Percentiles rank a stretch among this genome's conserved stretches.
phyloP scores from a whole-genome alignment of 2,329 filamentous ascomycete genomes.

The Aspergillus sp. region DNA sequence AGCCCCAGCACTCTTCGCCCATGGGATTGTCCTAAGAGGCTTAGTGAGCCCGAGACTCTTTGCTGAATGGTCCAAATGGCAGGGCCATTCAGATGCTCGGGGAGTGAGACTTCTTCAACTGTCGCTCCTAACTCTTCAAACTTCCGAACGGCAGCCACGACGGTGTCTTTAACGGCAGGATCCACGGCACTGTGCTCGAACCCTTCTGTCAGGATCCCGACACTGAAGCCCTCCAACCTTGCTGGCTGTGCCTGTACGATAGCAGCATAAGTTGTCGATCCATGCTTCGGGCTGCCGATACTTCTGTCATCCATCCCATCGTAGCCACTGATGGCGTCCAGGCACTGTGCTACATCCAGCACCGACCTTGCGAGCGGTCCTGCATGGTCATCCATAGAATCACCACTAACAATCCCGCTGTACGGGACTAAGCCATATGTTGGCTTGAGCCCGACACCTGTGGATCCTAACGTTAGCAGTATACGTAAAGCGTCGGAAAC shows the following conservation, averaged over 20 bases:
- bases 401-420: constrained; percentile 42
- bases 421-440: constrained; percentile 46
- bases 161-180: constrained; percentile 33
- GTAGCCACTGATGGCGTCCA: constrained; percentile 42
- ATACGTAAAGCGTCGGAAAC: background rate
- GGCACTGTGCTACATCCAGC: constrained; percentile 33
- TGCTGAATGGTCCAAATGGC: constrained; percentile 41
- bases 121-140: constrained; percentile 42
- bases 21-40: constrained; percentile 37
- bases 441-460: constrained; percentile 43
- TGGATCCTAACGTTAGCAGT: background rate
- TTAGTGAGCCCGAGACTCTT: constrained; percentile 36
- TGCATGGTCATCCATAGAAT: constrained; percentile 46
- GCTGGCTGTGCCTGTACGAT: constrained; percentile 4
- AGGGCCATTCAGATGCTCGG: constrained; percentile 38
- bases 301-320: constrained; percentile 44
- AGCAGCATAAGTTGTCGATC: constrained; percentile 13
- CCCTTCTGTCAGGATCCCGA: constrained; percentile 42
- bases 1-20: constrained; percentile 44
- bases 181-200: constrained; percentile 35
- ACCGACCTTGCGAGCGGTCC: constrained; percentile 39
- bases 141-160: constrained; percentile 35
- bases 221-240: constrained; percentile 15
- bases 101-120: constrained; percentile 45
- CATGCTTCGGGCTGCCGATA: constrained; percentile 20